These are phyloP conservation scores for Cyamopsis tetragonoloba DNA, from an alignment of 306 rosid species.

Conservation along the genomic window DNA sequence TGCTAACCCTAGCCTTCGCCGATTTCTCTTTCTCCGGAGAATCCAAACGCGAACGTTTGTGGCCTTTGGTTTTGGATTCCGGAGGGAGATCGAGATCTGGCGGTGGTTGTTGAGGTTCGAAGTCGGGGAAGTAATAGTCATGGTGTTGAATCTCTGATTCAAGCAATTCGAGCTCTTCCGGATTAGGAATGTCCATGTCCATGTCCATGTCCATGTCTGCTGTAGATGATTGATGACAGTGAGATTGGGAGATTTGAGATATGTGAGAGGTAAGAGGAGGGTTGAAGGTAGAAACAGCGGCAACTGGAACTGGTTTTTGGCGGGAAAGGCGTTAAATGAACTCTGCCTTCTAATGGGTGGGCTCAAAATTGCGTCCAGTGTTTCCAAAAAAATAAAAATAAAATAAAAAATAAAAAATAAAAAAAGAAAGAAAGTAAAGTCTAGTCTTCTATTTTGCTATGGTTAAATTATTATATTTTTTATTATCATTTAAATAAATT, in stretches of 20 bases:
- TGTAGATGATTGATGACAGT: neutral
- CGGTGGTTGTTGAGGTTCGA: conserved; percentile 31
- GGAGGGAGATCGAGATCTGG: conserved; percentile 24
- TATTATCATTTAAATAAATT: no score
- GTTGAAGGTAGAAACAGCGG: neutral
- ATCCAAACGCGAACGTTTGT: conserved; percentile 49
- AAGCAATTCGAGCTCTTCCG: conserved; percentile 81
- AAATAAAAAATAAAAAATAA: no score
- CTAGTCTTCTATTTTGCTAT: no score
- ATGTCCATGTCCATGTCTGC: conserved; percentile 38
- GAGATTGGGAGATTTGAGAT: neutral
- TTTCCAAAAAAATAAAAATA: no score
- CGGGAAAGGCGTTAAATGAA: neutral
- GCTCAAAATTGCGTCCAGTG: no score
- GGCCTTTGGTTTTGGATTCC: conserved; percentile 31
- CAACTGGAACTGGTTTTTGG: conserved; percentile 10
- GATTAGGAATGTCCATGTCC: conserved; percentile 72
- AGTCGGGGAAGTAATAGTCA: conserved; percentile 28
- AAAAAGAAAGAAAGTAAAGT: no score
- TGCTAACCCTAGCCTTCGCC: conserved; percentile 37
- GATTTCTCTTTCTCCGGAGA: conserved; percentile 16
- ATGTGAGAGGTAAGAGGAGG: neutral
- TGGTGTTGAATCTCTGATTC: conserved; percentile 45
- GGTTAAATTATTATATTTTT: no score
- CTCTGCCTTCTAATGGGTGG: no score